Conservation (phyloP, 345 rosid species). For the Camelina sativa region DNA sequence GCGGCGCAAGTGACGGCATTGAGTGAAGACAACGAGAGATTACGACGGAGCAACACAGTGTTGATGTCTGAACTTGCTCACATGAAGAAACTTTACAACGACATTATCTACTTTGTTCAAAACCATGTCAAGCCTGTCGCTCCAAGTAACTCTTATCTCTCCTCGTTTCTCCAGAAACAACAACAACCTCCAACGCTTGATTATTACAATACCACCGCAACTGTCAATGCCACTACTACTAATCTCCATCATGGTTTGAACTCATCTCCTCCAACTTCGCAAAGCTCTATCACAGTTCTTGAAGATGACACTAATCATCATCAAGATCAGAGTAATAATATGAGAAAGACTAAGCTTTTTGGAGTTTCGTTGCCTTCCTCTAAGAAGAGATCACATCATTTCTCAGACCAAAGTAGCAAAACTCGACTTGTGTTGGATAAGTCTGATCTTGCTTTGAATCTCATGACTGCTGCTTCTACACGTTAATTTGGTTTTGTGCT, state of each 20-base stretch:
- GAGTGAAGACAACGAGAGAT: slow-evolving; percentile 82
- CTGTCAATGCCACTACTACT: background rate
- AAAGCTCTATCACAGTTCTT: slow-evolving; percentile 44
- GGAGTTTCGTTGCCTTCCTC: slow-evolving; percentile 71
- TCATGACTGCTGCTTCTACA: slow-evolving; percentile 77
- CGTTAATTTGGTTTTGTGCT: slow-evolving; percentile 16
- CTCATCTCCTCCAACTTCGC: slow-evolving; percentile 45
- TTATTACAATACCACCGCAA: slow-evolving; percentile 40
- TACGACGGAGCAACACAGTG: slow-evolving; percentile 74
- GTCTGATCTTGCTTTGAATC: slow-evolving; percentile 79
- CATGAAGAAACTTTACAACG: slow-evolving; percentile 91
- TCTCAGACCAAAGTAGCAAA: slow-evolving; percentile 55
- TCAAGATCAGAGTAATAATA: slow-evolving; percentile 20
- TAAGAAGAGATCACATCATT: slow-evolving; percentile 69
- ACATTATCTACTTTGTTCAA: slow-evolving; percentile 88
- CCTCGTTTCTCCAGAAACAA: slow-evolving; percentile 53
- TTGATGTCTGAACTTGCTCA: slow-evolving; percentile 86
- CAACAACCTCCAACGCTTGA: slow-evolving; percentile 26
- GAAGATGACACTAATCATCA: slow-evolving; percentile 27
- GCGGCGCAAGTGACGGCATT: slow-evolving; percentile 58
- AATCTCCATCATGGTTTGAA: slow-evolving; percentile 23
- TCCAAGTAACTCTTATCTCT: slow-evolving; percentile 63
- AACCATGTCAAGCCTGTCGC: slow-evolving; percentile 87
- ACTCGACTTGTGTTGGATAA: slow-evolving; percentile 77
- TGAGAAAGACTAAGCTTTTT: slow-evolving; percentile 66